These are phyloP conservation scores for Kodamaea arcana DNA, from an alignment of 1,139 yeast species.

Conservation along the genomic window DNA sequence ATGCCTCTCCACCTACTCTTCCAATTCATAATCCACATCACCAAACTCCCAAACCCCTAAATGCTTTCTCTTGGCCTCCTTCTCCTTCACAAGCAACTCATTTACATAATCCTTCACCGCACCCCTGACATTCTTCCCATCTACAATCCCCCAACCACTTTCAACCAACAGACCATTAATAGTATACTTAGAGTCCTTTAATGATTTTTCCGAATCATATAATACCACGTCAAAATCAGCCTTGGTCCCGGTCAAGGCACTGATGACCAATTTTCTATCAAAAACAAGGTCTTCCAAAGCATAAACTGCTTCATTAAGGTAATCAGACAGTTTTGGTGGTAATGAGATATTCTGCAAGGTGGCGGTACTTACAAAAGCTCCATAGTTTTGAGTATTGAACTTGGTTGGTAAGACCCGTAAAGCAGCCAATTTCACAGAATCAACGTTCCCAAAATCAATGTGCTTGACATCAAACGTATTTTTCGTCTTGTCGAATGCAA, in stretches of 20 bases:
- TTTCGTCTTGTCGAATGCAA: constrained; percentile 45
- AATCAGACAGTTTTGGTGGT: constrained; percentile 64
- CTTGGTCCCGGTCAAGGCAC: constrained; percentile 39
- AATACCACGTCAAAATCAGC: constrained; percentile 50
- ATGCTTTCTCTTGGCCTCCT: constrained; percentile 48
- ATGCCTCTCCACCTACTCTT: constrained; percentile 14
- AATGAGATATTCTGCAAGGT: constrained; percentile 52
- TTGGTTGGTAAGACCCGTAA: constrained; percentile 55
- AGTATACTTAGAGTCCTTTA: constrained; percentile 54
- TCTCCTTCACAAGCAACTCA: constrained; percentile 41
- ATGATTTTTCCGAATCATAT: constrained; percentile 59
- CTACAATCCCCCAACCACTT: constrained; percentile 66
- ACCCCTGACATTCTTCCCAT: constrained; percentile 30
- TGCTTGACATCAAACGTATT: constrained; percentile 52
- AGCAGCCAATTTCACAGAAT: constrained; percentile 41
- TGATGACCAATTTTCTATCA: constrained; percentile 57
- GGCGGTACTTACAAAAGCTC: constrained; percentile 59
- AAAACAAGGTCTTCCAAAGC: constrained; percentile 52
- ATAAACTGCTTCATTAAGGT: constrained; percentile 55
- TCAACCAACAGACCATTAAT: constrained; percentile 59
- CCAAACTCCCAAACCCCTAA: constrained; percentile 83
- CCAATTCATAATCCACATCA: constrained; percentile 64
- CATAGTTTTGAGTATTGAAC: constrained; percentile 37
- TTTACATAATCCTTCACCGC: constrained; percentile 34
- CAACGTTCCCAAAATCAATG: constrained; percentile 63